A percentile compares a stretch with the other conserved stretches of the same genome.
Conservation (phyloP, 83 land plant species). For the Picea mariana region DNA sequence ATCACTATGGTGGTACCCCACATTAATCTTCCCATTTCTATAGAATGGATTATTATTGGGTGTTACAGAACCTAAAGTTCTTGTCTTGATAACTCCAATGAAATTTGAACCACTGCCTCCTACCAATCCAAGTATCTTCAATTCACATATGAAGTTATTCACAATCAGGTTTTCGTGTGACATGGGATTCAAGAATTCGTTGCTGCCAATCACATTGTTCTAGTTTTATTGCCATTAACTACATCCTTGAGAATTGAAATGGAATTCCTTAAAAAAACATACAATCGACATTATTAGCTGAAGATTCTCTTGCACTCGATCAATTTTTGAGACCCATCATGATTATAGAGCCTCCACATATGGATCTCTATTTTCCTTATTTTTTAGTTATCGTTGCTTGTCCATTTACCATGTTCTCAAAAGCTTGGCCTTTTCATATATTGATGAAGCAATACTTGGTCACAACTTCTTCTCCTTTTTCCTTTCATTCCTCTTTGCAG, state of each 20-base stretch:
- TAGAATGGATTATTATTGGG: slow-evolving; percentile 16
- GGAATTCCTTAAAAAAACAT: slow-evolving; percentile 60
- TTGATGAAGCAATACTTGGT: no score
- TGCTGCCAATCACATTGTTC: slow-evolving; percentile 71
- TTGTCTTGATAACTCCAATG: slow-evolving; percentile 55
- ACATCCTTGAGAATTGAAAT: slow-evolving; percentile 86
- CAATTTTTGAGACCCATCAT: background rate
- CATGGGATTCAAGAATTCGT: slow-evolving; percentile 72
- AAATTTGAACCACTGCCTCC: slow-evolving; percentile 32
- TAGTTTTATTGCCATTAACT: slow-evolving; percentile 73
- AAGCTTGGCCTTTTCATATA: no score
- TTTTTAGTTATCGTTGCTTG: no score
- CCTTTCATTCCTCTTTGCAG: no score
- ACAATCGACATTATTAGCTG: slow-evolving; percentile 46
- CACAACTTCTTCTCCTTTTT: no score
- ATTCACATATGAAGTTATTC: slow-evolving; percentile 72
- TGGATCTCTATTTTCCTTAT: no score
- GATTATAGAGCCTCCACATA: no score
- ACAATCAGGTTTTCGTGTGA: slow-evolving; percentile 64
- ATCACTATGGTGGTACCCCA: slow-evolving; percentile 12
- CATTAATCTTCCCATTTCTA: slow-evolving; percentile 14
- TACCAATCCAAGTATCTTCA: slow-evolving; percentile 55
- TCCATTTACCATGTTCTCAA: no score
- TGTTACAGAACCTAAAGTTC: slow-evolving; percentile 61
- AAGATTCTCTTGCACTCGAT: slow-evolving; percentile 3